Evolutionary conservation across 176 grass and related monocot genomes (phyloP).

Genomic region (Oryza glumipatula): DNA sequence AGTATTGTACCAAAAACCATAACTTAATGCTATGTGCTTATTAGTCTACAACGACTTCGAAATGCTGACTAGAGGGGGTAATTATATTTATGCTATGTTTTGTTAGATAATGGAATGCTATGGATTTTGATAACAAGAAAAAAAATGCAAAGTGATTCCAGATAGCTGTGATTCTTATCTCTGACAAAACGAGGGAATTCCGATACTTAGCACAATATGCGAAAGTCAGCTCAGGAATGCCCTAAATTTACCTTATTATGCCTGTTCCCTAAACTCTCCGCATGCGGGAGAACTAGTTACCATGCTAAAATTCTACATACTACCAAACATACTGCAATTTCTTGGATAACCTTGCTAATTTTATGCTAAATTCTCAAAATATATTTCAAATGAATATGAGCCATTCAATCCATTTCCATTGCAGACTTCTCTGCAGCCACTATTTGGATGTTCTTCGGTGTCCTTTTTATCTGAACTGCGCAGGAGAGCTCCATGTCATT

Average conservation of each 20-base stretch:
- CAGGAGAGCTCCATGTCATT: too few species aligned
- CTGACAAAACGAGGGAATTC: not conserved
- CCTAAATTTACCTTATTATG: not conserved
- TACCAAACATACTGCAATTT: not conserved
- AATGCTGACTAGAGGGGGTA: too few species aligned
- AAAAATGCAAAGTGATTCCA: not conserved
- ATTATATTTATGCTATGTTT: too few species aligned
- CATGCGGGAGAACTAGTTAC: not conserved
- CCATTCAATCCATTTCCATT: slow-evolving; percentile 13
- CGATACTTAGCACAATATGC: not conserved
- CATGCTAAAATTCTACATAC: not conserved
- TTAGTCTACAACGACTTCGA: too few species aligned
- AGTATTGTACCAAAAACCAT: too few species aligned
- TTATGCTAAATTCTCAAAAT: not conserved
- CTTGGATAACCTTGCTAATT: not conserved
- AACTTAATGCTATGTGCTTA: too few species aligned
- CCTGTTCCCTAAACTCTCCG: not conserved
- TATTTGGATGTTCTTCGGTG: slow-evolving; percentile 15
- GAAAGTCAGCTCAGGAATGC: slow-evolving; percentile 7
- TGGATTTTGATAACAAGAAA: too few species aligned
- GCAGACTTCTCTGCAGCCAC: slow-evolving; percentile 13
- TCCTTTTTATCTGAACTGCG: not conserved
- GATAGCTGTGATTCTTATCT: not conserved
- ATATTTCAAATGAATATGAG: slow-evolving; percentile 27
- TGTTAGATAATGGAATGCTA: too few species aligned